Base-by-base conservation (phyloP, 106 monocot genomes). In the Dactylorhiza incarnata region DNA sequence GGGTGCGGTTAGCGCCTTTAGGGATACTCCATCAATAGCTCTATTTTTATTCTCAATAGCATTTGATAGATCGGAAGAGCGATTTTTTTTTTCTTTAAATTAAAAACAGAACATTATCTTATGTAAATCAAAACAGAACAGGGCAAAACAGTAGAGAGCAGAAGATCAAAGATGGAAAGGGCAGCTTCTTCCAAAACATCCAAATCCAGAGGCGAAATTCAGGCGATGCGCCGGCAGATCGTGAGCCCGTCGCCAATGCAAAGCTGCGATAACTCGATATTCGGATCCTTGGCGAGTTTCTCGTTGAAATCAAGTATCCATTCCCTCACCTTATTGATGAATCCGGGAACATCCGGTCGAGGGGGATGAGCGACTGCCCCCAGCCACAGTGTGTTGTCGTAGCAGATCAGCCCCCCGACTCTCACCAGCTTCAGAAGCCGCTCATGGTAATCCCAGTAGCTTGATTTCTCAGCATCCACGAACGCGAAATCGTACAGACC, bases 321-420 rank as follows among this genome's bases (percentile, higher is more conserved):
- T 9, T 79, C 73, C 37, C 50, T 73, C 45, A 20, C 48, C 6
- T 1, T 19, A 1, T 8, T 68, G 16, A 45, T 56, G 19, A 45
- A 45, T 0, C 48, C n/a, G 0, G 73, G 80, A 12, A 78, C 6
- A 3, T 59, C 45, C 1, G 69, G 45, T 11, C 85, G 67, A 44
- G 78, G 61, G 11, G 80, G 81, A 10, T 17, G 49, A 0, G 77
- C 84, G 48, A 91, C 88, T 3, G 69, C 76, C 3, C 88, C 91
- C 3, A 72, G 78, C 91, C 88, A 91, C 10, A 91, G 80, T 0
- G 88, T 86, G 82, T 88, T 91, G 58, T 91, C 91, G 23, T 91
- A 91, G 0, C 74, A 78, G 5, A 91, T 84, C 13, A 80, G n/a
- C 7, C 91, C 91, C 1, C 82, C 84, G 4, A 90, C 81, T 44